phyloP scores from a whole-genome alignment of 202 grass and related monocot species.

The Panicum virgatum region DNA sequence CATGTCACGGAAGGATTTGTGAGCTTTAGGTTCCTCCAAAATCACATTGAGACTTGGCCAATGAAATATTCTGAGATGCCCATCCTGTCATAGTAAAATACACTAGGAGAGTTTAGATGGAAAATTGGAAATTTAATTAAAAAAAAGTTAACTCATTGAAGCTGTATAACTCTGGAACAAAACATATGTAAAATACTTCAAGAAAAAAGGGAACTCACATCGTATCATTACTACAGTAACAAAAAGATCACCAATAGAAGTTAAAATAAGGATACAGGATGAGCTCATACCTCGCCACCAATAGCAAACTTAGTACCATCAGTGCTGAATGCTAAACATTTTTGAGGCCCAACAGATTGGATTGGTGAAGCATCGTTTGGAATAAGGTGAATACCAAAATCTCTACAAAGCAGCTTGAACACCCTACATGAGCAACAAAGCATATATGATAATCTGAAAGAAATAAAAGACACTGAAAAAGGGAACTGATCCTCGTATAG shows the following conservation, averaged over 20 bases:
- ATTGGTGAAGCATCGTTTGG: conserved; percentile 47
- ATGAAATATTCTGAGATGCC: conserved; percentile 81
- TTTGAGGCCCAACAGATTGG: conserved; percentile 74
- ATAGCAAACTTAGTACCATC: conserved; percentile 88
- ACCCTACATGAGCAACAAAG: conserved; percentile 44
- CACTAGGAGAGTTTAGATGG: conserved; percentile 3
- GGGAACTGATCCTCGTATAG: background rate
- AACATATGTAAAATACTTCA: background rate
- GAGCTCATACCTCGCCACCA: conserved; percentile 63
- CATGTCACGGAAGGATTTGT: conserved; percentile 95
- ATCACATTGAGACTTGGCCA: conserved; percentile 68
- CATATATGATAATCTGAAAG: background rate
- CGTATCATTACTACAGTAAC: background rate
- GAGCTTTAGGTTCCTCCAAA: conserved; percentile 92
- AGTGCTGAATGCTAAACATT: conserved; percentile 86
- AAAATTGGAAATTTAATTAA: background rate
- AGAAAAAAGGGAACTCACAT: background rate
- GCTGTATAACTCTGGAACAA: background rate
- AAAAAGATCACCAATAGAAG: background rate
- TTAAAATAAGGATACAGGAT: background rate
- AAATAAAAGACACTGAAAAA: background rate
- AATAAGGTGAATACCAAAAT: conserved; percentile 57
- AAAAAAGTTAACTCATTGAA: background rate
- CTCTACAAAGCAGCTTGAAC: conserved; percentile 60
- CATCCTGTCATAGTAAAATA: conserved; percentile 50